Base-by-base conservation (phyloP, 2,329 filamentous ascomycete genomes). In the Lomentospora prolificans region DNA sequence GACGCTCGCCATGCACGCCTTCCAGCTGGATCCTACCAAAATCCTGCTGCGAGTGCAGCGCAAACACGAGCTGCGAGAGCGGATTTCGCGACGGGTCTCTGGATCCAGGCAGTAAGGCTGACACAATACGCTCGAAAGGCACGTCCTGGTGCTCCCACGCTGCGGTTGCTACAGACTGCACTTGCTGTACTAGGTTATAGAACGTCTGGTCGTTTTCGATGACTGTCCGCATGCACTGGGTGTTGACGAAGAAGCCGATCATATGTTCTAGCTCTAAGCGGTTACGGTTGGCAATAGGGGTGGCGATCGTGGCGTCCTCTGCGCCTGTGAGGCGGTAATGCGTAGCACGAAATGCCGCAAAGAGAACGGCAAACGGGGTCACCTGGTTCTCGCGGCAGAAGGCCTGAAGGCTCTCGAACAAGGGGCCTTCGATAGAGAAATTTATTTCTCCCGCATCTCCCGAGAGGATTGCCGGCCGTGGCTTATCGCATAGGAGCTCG, bases 201-300 rank as follows among this genome's bases (percentile, higher is more conserved):
- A 65, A 65, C 0, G 58, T 57, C 52, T 50, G 28, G 0, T 59
- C 46, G 7, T 44, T 7, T 3, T 59, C 55, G 5, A 66, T 10
- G 1, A 19, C 48, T 39, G 64, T 56, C 17, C 63, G 57, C 19
- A 66, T 60, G 10, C 63, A 64, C 31, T 66, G 65, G 0, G 59
- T 55, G 31, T 64, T 65, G 48, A 64, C 64, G 14, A 65, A 65
- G 58, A 63, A 63, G 1, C 62, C 64, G 6, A 65, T 59, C 0
- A 63, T 58, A 8, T 61, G 50, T 24, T 61, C 55, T 0, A 62
- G 3, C 8, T 64, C 63, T 12, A 36, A 48, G 0, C 57, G 36
- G 6, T 62, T 54, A 0, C 63, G 58, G 12, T 62, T 64, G 1
- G 62, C 59, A 2, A 60, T 62, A 0, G 59, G 57, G 2, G 51